Conservation (phyloP, 306 rosid genomes). For the Acmispon strigosus region DNA sequence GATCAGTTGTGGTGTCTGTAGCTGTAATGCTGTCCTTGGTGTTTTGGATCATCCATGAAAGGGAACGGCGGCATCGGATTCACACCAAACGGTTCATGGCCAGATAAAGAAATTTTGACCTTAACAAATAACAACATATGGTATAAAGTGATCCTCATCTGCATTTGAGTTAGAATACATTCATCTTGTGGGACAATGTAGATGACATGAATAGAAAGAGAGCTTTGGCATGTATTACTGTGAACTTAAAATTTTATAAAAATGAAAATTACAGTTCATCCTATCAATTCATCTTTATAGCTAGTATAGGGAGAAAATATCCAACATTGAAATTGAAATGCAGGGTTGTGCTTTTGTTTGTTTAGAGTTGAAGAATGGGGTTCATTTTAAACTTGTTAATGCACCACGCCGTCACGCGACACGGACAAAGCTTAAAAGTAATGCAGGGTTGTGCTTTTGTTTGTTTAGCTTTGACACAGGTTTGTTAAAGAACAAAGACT, state of each 20-base stretch:
- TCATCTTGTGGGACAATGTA: neutral
- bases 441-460: neutral
- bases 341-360: neutral
- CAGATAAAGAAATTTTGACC: neutral
- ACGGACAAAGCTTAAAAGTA: neutral
- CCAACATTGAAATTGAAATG: neutral
- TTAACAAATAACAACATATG: neutral
- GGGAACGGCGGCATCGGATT: constrained; percentile 49
- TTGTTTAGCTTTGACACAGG: neutral
- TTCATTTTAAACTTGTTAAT: neutral
- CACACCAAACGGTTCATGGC: constrained; percentile 24
- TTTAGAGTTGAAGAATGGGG: neutral
- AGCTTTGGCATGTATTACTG: neutral
- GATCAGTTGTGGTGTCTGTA: constrained; percentile 42
- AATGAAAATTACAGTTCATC: neutral
- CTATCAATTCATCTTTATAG: neutral
- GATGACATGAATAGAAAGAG: no score
- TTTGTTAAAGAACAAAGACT: neutral
- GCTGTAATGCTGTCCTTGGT: constrained; percentile 67
- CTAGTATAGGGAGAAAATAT: no score
- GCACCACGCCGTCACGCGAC: neutral
- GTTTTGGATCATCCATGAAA: constrained; percentile 59
- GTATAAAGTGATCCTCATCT: neutral
- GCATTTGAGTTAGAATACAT: neutral
- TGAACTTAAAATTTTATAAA: no score